Evolutionary conservation across 305 asterid genomes (phyloP), one percentile per base, ranked within the genome.

Genomic region (Salvia sclarea): DNA sequence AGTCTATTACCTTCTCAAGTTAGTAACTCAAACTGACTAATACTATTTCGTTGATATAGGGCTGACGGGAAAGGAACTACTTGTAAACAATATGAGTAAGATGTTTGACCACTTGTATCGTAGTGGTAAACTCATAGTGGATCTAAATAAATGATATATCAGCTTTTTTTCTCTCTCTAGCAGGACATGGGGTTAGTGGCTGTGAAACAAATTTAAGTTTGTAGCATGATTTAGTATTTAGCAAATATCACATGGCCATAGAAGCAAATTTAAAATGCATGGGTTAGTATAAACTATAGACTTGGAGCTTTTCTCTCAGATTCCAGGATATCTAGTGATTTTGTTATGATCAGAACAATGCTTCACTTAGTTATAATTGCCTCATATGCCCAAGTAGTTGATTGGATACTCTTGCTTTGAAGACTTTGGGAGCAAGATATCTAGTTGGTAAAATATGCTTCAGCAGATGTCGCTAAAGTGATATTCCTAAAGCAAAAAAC

Each of bases 381-480:
- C 33, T 60, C 44, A 61, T 16, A 44, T 25, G 37, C 61, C 52
- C 76, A 41, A 44, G 21, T 20, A 64, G 48, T 40, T 70, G 5
- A 28, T 17, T 40, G 48, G 37, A 18, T 50, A 58, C 43, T 59
- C 47, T 48, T 25, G 50, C 33, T 22, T n/a, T n/a, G n/a, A n/a
- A n/a, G 55, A 61, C 50, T 20, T 40, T 24, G 41, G 25, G 30
- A 33, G 10, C 49, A 21, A 50, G 33, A 52, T 37, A 18, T 40
- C 70, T 52, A 65, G 33, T 24, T 16, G 61, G 64, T 25, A n/a
- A 58, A 18, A 20, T 53, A 43, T 18, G 18, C 13, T 64, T 49
- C 75, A 70, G 48, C 54, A 48, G 31, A 50, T 48, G 61, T 41
- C 16, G 52, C 17, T 13, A 14, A 28, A 25, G 33, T 70, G 59